Evolutionary conservation across 768 basidiomycete genomes (phyloP).

Genomic region (Trametes villosa): DNA sequence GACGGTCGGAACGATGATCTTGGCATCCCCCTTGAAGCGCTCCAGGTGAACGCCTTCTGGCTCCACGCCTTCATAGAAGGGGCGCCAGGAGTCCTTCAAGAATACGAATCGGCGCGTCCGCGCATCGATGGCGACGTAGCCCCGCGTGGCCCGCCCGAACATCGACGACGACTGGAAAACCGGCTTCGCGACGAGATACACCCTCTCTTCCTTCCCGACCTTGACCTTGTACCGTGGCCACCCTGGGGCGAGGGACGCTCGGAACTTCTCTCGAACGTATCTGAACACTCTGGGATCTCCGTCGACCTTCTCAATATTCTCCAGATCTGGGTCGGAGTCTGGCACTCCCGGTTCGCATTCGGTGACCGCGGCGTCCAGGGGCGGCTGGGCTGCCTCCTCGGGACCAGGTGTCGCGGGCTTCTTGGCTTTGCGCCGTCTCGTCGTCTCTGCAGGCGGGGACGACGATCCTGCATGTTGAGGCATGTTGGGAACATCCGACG

Average conservation of each 20-base stretch:
- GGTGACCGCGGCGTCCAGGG: background rate
- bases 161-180: background rate
- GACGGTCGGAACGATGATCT: conserved; percentile 6
- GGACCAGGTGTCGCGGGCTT: background rate
- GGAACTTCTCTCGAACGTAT: conserved; percentile 3
- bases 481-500: no score
- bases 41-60: conserved; percentile 8
- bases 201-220: background rate
- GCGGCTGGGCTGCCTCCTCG: no score
- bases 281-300: background rate
- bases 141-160: conserved; percentile 7
- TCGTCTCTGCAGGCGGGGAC: no score
- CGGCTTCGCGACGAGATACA: background rate
- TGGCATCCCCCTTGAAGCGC: background rate
- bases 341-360: background rate
- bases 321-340: background rate
- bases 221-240: conserved; percentile 9
- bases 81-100: conserved; percentile 18
- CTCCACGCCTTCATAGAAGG: background rate
- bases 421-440: no score
- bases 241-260: background rate
- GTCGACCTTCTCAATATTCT: background rate
- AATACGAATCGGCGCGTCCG: background rate
- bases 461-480: no score
- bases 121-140: conserved; percentile 8